Evolutionary conservation across 2,329 filamentous ascomycete species (phyloP).

Genomic region (Ophiocordyceps camponoti-floridani): DNA sequence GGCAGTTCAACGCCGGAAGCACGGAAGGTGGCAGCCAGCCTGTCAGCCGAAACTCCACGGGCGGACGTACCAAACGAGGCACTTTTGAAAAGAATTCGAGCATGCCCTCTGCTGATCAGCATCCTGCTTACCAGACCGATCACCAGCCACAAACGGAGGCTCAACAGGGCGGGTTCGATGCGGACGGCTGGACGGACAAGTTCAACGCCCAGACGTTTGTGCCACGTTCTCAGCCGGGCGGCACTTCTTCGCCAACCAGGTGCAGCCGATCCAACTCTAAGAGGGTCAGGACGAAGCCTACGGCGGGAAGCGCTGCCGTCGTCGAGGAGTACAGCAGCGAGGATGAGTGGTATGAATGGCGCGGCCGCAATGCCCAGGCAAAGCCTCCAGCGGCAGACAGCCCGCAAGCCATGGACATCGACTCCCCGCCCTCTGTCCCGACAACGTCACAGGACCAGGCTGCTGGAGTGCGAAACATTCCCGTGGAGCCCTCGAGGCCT

Average conservation of each 20-base stretch:
- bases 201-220: slow-evolving; percentile 37
- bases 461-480: slow-evolving; percentile 29
- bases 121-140: slow-evolving; percentile 7
- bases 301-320: slow-evolving; percentile 25
- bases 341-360: slow-evolving; percentile 18
- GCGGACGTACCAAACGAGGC: slow-evolving; percentile 19
- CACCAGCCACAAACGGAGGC: slow-evolving; percentile 6
- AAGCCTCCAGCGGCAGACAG: slow-evolving; percentile 18
- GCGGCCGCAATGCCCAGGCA: slow-evolving; percentile 14
- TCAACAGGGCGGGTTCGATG: slow-evolving; percentile 23
- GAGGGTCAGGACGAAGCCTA: slow-evolving; percentile 40
- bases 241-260: slow-evolving; percentile 26
- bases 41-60: slow-evolving; percentile 17
- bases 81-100: slow-evolving; percentile 17
- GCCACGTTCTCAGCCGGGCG: slow-evolving; percentile 20
- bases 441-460: slow-evolving; percentile 6
- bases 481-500: slow-evolving; percentile 37
- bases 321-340: slow-evolving; percentile 29
- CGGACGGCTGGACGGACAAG: slow-evolving; percentile 34
- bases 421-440: slow-evolving; percentile 25
- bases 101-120: slow-evolving; percentile 5
- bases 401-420: slow-evolving; percentile 48
- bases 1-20: slow-evolving; percentile 34
- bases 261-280: slow-evolving; percentile 28
- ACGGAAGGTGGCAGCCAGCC: slow-evolving; percentile 11